Conservation (phyloP, 306 rosid genomes). For the Cyamopsis tetragonoloba region DNA sequence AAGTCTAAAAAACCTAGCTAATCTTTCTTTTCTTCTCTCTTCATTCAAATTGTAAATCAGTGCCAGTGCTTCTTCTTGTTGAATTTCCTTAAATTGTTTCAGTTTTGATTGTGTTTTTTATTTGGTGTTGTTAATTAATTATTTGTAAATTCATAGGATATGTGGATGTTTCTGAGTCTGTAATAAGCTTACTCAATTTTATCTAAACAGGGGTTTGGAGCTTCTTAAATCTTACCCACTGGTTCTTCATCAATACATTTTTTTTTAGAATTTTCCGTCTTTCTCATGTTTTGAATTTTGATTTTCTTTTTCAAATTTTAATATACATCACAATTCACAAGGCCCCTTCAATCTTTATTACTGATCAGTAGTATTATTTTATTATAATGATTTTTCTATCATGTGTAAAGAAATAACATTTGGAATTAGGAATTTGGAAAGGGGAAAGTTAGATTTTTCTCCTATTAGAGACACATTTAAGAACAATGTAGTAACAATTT, state of each 20-base stretch:
- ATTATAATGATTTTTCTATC: too few species aligned
- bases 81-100: neutral
- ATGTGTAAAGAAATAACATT: too few species aligned
- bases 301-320: neutral
- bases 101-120: neutral
- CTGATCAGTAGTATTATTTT: too few species aligned
- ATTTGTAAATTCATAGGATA: slow-evolving; percentile 7
- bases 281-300: neutral
- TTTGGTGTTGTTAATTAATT: neutral
- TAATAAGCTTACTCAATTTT: neutral
- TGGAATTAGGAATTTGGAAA: too few species aligned
- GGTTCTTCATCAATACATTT: neutral
- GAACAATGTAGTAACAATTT: neutral
- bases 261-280: neutral
- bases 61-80: neutral
- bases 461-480: neutral
- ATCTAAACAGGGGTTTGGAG: neutral
- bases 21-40: neutral
- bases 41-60: slow-evolving; percentile 17
- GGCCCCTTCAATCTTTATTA: too few species aligned
- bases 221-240: neutral
- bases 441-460: too few species aligned
- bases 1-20: slow-evolving; percentile 42
- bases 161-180: neutral
- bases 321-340: too few species aligned